Conservation (phyloP, 2,329 filamentous ascomycete genomes). For the Phaeosphaeriaceae sp. region DNA sequence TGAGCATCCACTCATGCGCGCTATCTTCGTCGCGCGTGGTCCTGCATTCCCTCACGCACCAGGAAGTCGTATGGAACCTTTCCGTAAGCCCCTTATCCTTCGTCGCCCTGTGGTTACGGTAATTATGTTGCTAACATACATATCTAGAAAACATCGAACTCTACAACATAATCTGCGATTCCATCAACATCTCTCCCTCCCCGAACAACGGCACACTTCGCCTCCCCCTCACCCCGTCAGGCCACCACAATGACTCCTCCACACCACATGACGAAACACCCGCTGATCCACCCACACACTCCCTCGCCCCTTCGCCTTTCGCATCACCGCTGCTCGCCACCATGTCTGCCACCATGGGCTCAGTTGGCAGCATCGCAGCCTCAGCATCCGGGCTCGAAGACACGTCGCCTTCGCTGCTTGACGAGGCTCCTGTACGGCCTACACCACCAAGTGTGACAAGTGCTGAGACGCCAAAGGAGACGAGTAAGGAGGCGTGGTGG, state of each 20-base stretch:
- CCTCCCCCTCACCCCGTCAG: slow-evolving; percentile 70
- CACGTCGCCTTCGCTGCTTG: slow-evolving; percentile 10
- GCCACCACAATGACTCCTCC: slow-evolving; percentile 63
- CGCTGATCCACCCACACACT: slow-evolving; percentile 55
- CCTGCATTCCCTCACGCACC: slow-evolving; percentile 88
- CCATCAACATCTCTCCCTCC: slow-evolving; percentile 73
- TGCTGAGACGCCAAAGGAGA: slow-evolving; percentile 21
- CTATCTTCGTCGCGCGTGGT: slow-evolving; percentile 90
- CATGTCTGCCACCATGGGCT: slow-evolving; percentile 18
- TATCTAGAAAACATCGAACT: slow-evolving; percentile 85
- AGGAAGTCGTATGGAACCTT: slow-evolving; percentile 79
- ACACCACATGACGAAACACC: slow-evolving; percentile 57
- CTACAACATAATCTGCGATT: slow-evolving; percentile 94
- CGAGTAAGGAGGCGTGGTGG: slow-evolving; percentile 36
- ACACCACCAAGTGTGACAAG: slow-evolving; percentile 21
- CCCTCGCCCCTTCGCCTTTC: slow-evolving; percentile 10
- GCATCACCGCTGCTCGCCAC: too few relatives aligned
- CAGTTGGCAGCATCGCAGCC: slow-evolving; percentile 30
- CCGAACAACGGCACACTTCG: slow-evolving; percentile 89
- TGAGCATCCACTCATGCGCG: slow-evolving; percentile 92
- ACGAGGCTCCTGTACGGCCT: slow-evolving; percentile 4
- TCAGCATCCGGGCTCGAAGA: slow-evolving; percentile 32
- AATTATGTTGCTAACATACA: neutral
- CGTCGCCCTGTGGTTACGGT: too few relatives aligned
- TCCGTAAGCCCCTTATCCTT: slow-evolving; percentile 70